These are phyloP conservation scores for Pythium phragmiticola DNA, from an alignment of 352 stramenopile genomes.

Conservation along the genomic window DNA sequence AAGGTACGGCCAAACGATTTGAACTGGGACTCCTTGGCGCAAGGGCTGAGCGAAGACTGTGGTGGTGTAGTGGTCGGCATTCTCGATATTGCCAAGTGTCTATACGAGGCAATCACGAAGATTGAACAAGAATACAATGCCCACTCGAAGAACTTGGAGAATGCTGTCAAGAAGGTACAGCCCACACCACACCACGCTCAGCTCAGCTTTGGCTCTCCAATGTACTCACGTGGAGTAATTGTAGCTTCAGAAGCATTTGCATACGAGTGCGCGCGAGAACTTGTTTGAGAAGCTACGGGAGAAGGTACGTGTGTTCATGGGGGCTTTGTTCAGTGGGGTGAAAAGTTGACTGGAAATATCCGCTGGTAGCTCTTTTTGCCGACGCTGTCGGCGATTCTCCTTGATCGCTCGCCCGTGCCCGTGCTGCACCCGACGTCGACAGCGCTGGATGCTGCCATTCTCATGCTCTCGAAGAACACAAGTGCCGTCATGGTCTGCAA, in stretches of 20 bases:
- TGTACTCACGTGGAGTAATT: neutral
- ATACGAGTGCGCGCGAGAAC: conserved; percentile 47
- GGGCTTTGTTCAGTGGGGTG: neutral
- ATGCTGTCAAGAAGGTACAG: conserved; percentile 75
- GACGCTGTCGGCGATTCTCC: conserved; percentile 76
- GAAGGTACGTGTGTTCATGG: conserved; percentile 41
- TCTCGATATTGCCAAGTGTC: conserved; percentile 97
- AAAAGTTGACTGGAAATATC: conserved; percentile 1
- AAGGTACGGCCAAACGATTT: conserved; percentile 38
- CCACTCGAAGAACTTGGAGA: conserved; percentile 67
- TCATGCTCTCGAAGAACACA: conserved; percentile 83
- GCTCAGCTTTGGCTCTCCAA: neutral
- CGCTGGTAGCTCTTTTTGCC: conserved; percentile 71
- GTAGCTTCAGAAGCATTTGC: conserved; percentile 61
- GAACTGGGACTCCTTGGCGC: too few species aligned
- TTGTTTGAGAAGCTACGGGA: conserved; percentile 81
- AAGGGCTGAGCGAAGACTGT: neutral
- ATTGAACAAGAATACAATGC: conserved; percentile 90
- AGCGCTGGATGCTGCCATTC: conserved; percentile 62
- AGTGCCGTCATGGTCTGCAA: conserved; percentile 91
- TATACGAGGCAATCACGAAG: conserved; percentile 97
- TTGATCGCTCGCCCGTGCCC: conserved; percentile 56
- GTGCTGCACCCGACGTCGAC: conserved; percentile 51
- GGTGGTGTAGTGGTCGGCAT: conserved; percentile 88
- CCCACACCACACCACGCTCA: too few species aligned